Conservation (phyloP, 2,329 filamentous ascomycete species). For the Raffaelea deltoideospora region DNA sequence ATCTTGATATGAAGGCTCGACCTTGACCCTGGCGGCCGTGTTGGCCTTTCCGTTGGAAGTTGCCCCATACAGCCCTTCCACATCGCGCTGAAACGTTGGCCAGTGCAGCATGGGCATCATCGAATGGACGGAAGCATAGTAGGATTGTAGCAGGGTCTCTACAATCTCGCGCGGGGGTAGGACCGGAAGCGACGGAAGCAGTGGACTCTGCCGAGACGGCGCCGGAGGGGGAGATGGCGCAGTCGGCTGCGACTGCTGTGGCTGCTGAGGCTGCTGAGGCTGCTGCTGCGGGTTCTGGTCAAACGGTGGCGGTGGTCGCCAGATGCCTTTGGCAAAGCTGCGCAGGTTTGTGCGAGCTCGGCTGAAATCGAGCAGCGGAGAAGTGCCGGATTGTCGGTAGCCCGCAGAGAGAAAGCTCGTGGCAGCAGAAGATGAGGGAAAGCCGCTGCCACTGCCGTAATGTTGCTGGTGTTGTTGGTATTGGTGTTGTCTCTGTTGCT, state of each 20-base stretch:
- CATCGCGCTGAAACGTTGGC: conserved; percentile 63
- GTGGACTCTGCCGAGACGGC: conserved; percentile 12
- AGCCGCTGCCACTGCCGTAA: no score
- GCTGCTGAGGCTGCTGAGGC: background rate
- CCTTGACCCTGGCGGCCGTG: background rate
- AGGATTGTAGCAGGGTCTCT: conserved; percentile 60
- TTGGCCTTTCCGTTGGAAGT: background rate
- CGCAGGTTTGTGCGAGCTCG: conserved; percentile 39
- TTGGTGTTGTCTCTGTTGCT: no score
- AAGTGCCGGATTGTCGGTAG: no score
- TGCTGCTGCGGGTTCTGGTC: conserved; percentile 26
- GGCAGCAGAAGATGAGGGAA: no score
- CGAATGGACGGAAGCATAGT: conserved; percentile 61
- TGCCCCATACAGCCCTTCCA: conserved; percentile 60
- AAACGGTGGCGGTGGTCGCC: conserved; percentile 60
- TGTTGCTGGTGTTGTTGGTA: no score
- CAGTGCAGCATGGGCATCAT: conserved; percentile 80
- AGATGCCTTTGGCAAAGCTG: conserved; percentile 60
- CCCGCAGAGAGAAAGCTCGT: no score
- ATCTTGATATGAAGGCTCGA: no score
- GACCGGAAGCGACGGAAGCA: conserved; percentile 41
- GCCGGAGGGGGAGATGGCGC: background rate
- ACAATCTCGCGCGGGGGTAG: conserved; percentile 56
- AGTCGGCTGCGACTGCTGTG: background rate
- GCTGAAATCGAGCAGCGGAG: background rate